Evolutionary conservation across 1,284 basidiomycete species (phyloP).

Genomic region (Singerocomus rubriflavus): DNA sequence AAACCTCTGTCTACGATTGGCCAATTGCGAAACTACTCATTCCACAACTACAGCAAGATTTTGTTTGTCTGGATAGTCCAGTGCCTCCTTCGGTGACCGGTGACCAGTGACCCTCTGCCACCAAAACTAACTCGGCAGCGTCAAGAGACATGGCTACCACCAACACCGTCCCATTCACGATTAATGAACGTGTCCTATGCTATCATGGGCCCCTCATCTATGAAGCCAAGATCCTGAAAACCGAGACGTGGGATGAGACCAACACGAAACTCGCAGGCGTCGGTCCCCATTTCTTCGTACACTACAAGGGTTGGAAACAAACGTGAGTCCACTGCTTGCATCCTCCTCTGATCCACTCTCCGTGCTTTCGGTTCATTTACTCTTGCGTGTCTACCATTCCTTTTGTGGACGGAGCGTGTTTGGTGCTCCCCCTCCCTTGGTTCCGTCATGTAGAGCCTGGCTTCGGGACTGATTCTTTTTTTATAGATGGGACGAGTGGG

Average conservation of each 20-base stretch:
- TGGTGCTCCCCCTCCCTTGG: not conserved
- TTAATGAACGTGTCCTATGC: slow-evolving; percentile 27
- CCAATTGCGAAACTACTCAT: not conserved
- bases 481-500: slow-evolving; percentile 98
- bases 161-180: slow-evolving; percentile 15
- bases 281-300: slow-evolving; percentile 90
- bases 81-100: too few relatives aligned
- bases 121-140: not conserved
- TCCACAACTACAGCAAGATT: not conserved
- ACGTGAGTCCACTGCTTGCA: slow-evolving; percentile 56
- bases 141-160: slow-evolving; percentile 17
- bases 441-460: not conserved
- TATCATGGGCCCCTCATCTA: slow-evolving; percentile 30
- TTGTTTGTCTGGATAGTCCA: not conserved
- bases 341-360: not conserved
- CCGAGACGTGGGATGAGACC: slow-evolving; percentile 71
- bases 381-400: not conserved
- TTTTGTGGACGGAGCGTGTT: too few relatives aligned
- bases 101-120: not conserved
- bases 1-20: not conserved
- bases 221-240: slow-evolving; percentile 85
- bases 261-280: slow-evolving; percentile 63
- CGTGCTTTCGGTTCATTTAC: not conserved
- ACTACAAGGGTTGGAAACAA: slow-evolving; percentile 99
- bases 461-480: not conserved